A percentile compares a stretch with the other conserved stretches of the same genome.
These are phyloP conservation scores for Stachybotrys elegans DNA, from an alignment of 2,329 filamentous ascomycete species.

Conservation along the genomic window DNA sequence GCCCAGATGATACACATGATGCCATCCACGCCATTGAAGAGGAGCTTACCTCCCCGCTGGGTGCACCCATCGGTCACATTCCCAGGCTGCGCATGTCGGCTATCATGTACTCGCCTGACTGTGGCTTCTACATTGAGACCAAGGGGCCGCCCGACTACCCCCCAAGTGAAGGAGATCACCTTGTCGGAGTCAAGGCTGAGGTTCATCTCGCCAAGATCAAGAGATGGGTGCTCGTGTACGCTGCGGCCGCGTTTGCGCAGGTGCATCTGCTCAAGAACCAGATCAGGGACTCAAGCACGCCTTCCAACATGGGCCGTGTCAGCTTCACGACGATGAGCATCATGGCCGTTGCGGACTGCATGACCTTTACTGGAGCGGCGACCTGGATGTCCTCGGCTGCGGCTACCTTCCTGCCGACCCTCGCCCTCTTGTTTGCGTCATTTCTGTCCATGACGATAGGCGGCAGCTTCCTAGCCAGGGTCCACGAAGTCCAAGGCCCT, in stretches of 20 bases:
- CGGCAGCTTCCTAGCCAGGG: constrained; percentile 53
- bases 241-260: constrained; percentile 54
- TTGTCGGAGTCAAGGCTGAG: constrained; percentile 57
- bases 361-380: constrained; percentile 52
- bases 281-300: constrained; percentile 62
- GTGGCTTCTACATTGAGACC: constrained; percentile 60
- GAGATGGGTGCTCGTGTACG: constrained; percentile 53
- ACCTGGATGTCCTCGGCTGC: constrained; percentile 52
- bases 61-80: constrained; percentile 49
- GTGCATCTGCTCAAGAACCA: constrained; percentile 58
- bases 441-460: constrained; percentile 55
- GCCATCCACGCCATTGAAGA: constrained; percentile 53
- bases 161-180: constrained; percentile 46
- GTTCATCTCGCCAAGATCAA: constrained; percentile 52
- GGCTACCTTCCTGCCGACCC: constrained; percentile 50
- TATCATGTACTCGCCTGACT: constrained; percentile 64
- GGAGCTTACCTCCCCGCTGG: constrained; percentile 57
- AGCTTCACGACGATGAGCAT: constrained; percentile 58
- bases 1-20: constrained; percentile 24
- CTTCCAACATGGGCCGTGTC: constrained; percentile 61
- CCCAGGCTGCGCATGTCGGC: constrained; percentile 58
- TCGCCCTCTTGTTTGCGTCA: constrained; percentile 44
- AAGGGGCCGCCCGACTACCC: constrained; percentile 56
- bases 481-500: constrained; percentile 52
- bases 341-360: constrained; percentile 59